Evolutionary conservation across 1,284 basidiomycete species (phyloP).

Genomic region (Leccinum insolens): DNA sequence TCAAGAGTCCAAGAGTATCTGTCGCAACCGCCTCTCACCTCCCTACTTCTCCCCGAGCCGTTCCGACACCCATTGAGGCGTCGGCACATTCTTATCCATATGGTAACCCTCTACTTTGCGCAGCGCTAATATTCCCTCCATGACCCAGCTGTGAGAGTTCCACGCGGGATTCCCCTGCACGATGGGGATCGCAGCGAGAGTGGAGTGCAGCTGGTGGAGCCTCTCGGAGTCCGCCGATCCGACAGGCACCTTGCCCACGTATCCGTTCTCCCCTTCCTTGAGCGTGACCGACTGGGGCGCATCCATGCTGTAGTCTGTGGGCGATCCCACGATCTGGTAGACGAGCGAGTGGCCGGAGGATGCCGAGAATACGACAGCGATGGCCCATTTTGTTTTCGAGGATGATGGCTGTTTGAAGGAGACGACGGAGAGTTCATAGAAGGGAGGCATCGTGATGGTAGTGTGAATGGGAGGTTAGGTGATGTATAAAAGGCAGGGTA

Average conservation of each 20-base stretch:
- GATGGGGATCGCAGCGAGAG: conserved; percentile 30
- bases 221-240: conserved; percentile 33
- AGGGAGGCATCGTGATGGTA: conserved; percentile 30
- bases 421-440: conserved; percentile 35
- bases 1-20: conserved; percentile 13
- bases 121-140: conserved; percentile 34
- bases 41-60: conserved; percentile 31
- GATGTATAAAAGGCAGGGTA: background rate
- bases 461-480: conserved; percentile 4
- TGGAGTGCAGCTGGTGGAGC: conserved; percentile 30
- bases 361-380: conserved; percentile 33
- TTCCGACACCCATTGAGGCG: conserved; percentile 35
- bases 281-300: conserved; percentile 37
- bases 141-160: conserved; percentile 34
- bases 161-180: conserved; percentile 32
- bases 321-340: conserved; percentile 35
- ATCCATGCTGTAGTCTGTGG: conserved; percentile 32
- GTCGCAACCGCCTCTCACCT: conserved; percentile 8
- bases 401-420: conserved; percentile 28
- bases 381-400: conserved; percentile 28
- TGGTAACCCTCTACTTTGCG: conserved; percentile 32
- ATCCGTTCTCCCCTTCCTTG: conserved; percentile 32
- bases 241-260: conserved; percentile 24
- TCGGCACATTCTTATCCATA: conserved; percentile 33
- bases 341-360: conserved; percentile 32